Percentiles rank a stretch among this genome's conserved stretches.
Conservation (phyloP, 306 rosid genomes). For the Canavalia gladiata region DNA sequence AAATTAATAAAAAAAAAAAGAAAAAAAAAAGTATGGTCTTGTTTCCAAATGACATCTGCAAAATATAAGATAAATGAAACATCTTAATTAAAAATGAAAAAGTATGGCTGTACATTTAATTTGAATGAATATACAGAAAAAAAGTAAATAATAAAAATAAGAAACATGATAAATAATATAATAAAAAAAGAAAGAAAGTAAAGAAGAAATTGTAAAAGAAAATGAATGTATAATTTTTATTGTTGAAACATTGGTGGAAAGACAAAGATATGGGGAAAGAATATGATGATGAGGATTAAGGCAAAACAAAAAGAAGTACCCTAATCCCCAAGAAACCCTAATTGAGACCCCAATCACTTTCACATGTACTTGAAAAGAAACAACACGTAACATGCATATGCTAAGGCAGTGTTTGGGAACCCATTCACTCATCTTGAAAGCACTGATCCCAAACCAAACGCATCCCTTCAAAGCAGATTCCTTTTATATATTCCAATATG, state of each 20-base stretch:
- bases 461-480: conserved; percentile 58
- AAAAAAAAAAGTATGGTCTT: too few relatives aligned
- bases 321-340: conserved; percentile 42
- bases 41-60: too few relatives aligned
- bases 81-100: too few relatives aligned
- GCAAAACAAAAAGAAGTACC: neutral
- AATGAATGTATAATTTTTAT: too few relatives aligned
- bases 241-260: too few relatives aligned
- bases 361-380: conserved; percentile 36
- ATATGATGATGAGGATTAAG: neutral
- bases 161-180: neutral
- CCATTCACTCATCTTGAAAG: neutral
- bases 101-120: too few relatives aligned
- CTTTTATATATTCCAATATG: conserved; percentile 24
- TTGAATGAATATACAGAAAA: too few relatives aligned
- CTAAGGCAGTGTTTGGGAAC: conserved; percentile 37
- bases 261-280: conserved; percentile 8
- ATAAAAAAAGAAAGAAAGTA: neutral
- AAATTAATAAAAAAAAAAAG: neutral
- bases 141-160: too few relatives aligned
- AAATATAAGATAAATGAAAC: too few relatives aligned
- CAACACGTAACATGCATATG: conserved; percentile 48
- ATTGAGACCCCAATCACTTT: conserved; percentile 56
- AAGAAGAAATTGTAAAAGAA: too few relatives aligned
- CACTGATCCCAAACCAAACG: conserved; percentile 21